These are phyloP conservation scores for Coemansia sp. DNA, from an alignment of 192 early-diverging fungal genomes.

Conservation along the genomic window DNA sequence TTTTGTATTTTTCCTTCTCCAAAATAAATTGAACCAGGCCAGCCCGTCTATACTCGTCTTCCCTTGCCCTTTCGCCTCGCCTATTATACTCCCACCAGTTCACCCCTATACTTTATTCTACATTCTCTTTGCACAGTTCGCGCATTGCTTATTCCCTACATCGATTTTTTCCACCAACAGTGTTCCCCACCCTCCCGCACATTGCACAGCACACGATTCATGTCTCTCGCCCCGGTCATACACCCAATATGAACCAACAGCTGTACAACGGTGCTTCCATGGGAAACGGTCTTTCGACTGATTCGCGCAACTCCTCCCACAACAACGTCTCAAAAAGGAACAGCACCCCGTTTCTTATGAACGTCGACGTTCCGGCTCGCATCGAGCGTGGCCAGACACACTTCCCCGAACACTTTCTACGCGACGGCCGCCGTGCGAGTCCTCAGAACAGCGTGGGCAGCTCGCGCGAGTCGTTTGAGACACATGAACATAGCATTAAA, in stretches of 20 bases:
- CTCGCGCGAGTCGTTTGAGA: slow-evolving; percentile 9
- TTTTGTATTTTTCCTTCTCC: too few relatives aligned
- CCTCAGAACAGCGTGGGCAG: background rate
- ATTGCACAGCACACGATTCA: slow-evolving; percentile 3
- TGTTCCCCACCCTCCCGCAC: too few relatives aligned
- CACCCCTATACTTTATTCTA: background rate
- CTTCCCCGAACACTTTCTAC: background rate
- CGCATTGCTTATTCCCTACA: background rate
- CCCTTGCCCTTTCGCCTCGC: background rate
- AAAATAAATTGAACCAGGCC: too few relatives aligned
- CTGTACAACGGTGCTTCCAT: slow-evolving; percentile 4
- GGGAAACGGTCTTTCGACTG: slow-evolving; percentile 20
- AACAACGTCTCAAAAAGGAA: background rate
- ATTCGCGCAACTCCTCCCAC: slow-evolving; percentile 21
- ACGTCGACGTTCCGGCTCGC: slow-evolving; percentile 1
- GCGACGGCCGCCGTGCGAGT: background rate
- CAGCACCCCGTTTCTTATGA: slow-evolving; percentile 11
- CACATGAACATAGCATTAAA: slow-evolving; percentile 1
- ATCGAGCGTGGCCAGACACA: background rate
- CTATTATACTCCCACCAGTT: background rate
- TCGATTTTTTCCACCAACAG: too few relatives aligned
- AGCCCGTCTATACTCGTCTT: too few relatives aligned
- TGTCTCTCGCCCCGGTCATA: background rate
- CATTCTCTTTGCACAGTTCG: background rate
- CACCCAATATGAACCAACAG: slow-evolving; percentile 8